Base-by-base conservation (phyloP, 441 rosid genomes). In the Raphanus hybrid region DNA sequence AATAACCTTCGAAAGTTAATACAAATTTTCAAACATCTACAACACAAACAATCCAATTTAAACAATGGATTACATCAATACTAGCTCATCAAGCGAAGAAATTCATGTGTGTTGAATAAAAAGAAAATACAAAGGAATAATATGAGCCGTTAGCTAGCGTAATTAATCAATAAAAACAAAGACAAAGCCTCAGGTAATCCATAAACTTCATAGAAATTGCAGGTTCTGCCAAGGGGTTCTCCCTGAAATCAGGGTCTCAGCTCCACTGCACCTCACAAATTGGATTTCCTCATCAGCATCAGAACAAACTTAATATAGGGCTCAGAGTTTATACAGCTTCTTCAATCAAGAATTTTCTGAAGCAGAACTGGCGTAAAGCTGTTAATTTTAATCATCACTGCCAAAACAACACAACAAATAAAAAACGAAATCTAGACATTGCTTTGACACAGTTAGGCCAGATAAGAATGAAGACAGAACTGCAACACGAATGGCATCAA, bases 141-240 rank as follows among this genome's bases (percentile, higher is more conserved):
- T 23, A 23, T 23, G 0, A 0, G 26, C 26, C 26, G 26, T 23
- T 23, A 23, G 26, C 26, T 23, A 23, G 26, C 26, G 26, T 23
- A 1, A 2, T 23, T 23, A 0, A 23, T 23, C 26, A 23, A 23
- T 23, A 23, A 23, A 23, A 23, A 23, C 26, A 23, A n/a, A n/a
- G n/a, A n/a, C 32, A 41, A 10, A 2, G 67, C 10, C 78, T 79
- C 82, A 79, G 82, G 3, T 0, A 55, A 58, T 69, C 75, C 75
- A 29, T 0, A 0, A 2, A 57, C 7, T 0, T 69, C 85, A 87
- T 67, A 5, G 16, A 80, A 59, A 79, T 80, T 85, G 85, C 78
- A 88, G 89, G 79, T 83, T 84, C 79, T 48, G 73, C 79, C 90
- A 85, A 86, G 89, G 78, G 87, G 96, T 91, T 88, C 90, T 90